Evolutionary conservation across 306 rosid species (phyloP).

Genomic region (Cyamopsis tetragonoloba): DNA sequence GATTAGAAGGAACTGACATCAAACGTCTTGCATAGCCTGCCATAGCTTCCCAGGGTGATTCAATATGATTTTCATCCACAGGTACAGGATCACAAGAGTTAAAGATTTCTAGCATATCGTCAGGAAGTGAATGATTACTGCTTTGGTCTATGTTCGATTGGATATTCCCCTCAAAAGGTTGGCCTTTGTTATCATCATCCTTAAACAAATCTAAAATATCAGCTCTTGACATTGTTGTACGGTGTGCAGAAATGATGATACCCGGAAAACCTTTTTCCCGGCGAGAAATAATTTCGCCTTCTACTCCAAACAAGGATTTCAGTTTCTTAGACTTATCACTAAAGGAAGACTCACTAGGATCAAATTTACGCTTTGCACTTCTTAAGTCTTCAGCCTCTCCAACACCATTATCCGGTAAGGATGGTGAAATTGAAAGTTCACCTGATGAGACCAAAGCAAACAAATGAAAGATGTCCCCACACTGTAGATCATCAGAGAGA

Average conservation of each 20-base stretch:
- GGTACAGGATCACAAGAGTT: slow-evolving; percentile 38
- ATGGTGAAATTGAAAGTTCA: slow-evolving; percentile 65
- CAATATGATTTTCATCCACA: slow-evolving; percentile 27
- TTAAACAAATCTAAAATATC: slow-evolving; percentile 51
- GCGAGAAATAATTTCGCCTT: slow-evolving; percentile 92
- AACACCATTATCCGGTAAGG: slow-evolving; percentile 78
- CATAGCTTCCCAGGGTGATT: slow-evolving; percentile 85
- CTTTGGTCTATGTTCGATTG: slow-evolving; percentile 22
- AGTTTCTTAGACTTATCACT: slow-evolving; percentile 52
- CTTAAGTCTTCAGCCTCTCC: slow-evolving; percentile 89
- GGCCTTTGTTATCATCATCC: slow-evolving; percentile 37
- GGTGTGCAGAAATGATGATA: slow-evolving; percentile 46
- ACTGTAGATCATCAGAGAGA: slow-evolving; percentile 72
- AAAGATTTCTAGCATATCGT: slow-evolving; percentile 38
- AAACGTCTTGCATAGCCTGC: slow-evolving; percentile 53
- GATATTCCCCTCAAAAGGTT: slow-evolving; percentile 29
- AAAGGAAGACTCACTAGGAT: slow-evolving; percentile 44
- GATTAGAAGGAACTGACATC: slow-evolving; percentile 34
- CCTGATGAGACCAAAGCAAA: slow-evolving; percentile 75
- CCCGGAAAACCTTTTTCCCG: slow-evolving; percentile 97
- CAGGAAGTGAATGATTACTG: slow-evolving; percentile 26
- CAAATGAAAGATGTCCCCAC: slow-evolving; percentile 80
- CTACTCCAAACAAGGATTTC: slow-evolving; percentile 53
- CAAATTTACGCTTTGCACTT: slow-evolving; percentile 65
- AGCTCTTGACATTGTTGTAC: slow-evolving; percentile 45